phyloP scores from a whole-genome alignment of 108 stramenopile genomes.

The Cyclotella choctawhatcheeana region DNA sequence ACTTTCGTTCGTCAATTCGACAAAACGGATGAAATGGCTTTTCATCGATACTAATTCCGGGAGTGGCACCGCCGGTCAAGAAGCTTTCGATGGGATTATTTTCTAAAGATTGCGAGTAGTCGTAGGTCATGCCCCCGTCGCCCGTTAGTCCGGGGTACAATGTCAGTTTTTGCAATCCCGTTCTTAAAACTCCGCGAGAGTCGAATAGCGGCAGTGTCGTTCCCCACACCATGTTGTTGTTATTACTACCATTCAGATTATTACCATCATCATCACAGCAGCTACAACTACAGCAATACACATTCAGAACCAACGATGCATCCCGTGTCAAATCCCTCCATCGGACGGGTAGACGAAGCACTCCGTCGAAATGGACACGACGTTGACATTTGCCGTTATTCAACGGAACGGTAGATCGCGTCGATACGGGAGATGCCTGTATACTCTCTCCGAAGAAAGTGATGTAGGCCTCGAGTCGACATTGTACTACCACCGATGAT shows the following conservation, averaged over 20 bases:
- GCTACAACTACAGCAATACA: conserved; percentile 27
- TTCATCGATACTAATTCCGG: conserved; percentile 17
- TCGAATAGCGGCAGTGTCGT: conserved; percentile 50
- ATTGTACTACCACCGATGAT: no score
- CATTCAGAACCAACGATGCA: conserved; percentile 63
- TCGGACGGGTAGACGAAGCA: conserved; percentile 63
- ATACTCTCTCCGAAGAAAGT: conserved; percentile 27
- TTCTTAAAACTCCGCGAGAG: conserved; percentile 22
- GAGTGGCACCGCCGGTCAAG: conserved; percentile 43
- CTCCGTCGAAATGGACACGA: conserved; percentile 25
- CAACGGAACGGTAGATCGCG: neutral
- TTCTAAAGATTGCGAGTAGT: neutral
- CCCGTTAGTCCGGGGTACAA: conserved; percentile 36
- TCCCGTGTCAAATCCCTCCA: conserved; percentile 87
- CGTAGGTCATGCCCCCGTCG: conserved; percentile 47
- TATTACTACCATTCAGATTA: no score
- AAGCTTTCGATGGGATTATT: conserved; percentile 27
- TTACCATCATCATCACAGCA: conserved; percentile 10
- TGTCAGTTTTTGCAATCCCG: conserved; percentile 35
- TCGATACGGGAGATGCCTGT: conserved; percentile 31
- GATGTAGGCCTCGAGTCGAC: conserved; percentile 44
- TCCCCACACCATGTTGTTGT: conserved; percentile 38
- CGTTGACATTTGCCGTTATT: conserved; percentile 17
- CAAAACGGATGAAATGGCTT: conserved; percentile 5
- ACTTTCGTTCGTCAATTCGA: conserved; percentile 30